phyloP scores from a whole-genome alignment of 2,329 filamentous ascomycete species.

The Tolypocladium paradoxum region DNA sequence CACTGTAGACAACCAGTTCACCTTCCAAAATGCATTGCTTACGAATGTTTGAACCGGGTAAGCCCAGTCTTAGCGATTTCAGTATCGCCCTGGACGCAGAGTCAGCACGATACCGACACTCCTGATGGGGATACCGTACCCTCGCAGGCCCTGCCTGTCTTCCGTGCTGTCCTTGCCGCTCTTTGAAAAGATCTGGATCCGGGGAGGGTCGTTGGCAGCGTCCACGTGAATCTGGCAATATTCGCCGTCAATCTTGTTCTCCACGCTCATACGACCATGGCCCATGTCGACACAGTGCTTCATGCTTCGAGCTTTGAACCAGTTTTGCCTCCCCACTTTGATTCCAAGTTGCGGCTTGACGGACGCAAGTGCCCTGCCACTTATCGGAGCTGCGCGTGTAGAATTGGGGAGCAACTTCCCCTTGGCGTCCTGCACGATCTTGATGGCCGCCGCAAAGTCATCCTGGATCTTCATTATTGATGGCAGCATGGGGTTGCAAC shows the following conservation, averaged over 20 bases:
- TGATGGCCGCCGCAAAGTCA: constrained; percentile 50
- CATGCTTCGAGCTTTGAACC: constrained; percentile 58
- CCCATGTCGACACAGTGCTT: constrained; percentile 63
- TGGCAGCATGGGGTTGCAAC: constrained; percentile 60
- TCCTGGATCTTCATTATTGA: constrained; percentile 60
- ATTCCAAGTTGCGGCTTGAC: constrained; percentile 45
- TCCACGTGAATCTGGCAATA: constrained; percentile 85
- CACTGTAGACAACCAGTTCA: constrained; percentile 70
- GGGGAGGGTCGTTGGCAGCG: constrained; percentile 38
- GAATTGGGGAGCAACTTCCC: constrained; percentile 10
- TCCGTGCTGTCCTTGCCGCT: constrained; percentile 80
- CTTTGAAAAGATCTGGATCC: constrained; percentile 80
- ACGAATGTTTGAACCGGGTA: constrained; percentile 45
- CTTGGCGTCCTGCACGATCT: constrained; percentile 32
- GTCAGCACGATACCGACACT: constrained; percentile 4
- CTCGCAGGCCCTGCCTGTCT: constrained; percentile 53
- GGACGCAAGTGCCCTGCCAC: constrained; percentile 12
- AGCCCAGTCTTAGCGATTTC: constrained; percentile 52
- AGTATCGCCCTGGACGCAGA: constrained; percentile 38
- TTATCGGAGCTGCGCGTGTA: constrained; percentile 1
- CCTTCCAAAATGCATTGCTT: constrained; percentile 69
- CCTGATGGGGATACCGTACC: constrained; percentile 20
- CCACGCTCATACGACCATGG: constrained; percentile 54
- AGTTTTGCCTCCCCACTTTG: constrained; percentile 54
- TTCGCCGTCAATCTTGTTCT: constrained; percentile 79